phyloP scores from a whole-genome alignment of 2,329 filamentous ascomycete species.

The Beauveria pseudobassiana region DNA sequence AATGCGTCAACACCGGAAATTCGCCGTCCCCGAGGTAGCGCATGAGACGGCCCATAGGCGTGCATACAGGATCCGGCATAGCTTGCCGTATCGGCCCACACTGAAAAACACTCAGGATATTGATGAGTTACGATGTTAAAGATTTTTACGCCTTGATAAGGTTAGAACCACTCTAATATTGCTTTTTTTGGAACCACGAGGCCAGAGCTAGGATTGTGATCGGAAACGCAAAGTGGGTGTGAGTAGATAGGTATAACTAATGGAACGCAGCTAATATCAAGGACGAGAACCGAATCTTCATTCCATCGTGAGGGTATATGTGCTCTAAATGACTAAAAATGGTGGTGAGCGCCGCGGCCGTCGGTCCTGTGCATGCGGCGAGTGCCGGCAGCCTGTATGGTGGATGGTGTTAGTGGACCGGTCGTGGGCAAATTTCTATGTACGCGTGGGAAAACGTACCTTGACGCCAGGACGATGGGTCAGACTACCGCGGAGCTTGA shows the following conservation, averaged over 20 bases:
- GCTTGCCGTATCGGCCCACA: background rate
- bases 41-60: too few relatives aligned
- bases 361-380: constrained; percentile 69
- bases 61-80: background rate
- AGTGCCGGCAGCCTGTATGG: constrained; percentile 58
- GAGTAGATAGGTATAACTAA: background rate
- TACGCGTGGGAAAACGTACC: constrained; percentile 31
- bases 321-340: background rate
- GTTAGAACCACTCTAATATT: background rate
- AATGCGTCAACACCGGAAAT: background rate
- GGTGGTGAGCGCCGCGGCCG: constrained; percentile 48
- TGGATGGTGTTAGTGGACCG: background rate
- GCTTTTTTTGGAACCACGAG: background rate
- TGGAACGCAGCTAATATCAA: background rate
- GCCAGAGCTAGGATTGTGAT: background rate
- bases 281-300: background rate
- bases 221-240: background rate
- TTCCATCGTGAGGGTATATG: background rate
- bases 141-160: background rate
- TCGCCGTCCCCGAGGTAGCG: background rate
- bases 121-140: background rate
- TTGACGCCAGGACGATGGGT: constrained; percentile 64
- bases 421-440: too few relatives aligned
- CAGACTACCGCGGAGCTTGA: constrained; percentile 64
- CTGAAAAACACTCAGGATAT: background rate